A percentile compares a stretch with the other conserved stretches of the same genome.
These are phyloP conservation scores for Quercus rubra DNA, from an alignment of 306 rosid species.

Conservation along the genomic window DNA sequence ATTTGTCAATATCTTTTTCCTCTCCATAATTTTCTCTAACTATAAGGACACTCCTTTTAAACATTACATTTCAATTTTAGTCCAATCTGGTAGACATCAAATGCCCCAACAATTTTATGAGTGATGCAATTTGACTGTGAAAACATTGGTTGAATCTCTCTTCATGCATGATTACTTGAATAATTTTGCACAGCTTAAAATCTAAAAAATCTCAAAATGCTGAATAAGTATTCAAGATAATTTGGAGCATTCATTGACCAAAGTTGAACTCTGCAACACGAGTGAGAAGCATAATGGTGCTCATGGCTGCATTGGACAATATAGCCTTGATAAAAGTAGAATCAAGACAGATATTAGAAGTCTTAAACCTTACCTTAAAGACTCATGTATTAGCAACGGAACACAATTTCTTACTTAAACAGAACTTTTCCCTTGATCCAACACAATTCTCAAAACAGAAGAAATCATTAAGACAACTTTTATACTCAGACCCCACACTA, in stretches of 20 bases:
- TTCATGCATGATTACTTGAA: neutral
- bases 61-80: neutral
- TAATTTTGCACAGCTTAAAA: neutral
- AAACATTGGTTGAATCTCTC: neutral
- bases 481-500: neutral
- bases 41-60: neutral
- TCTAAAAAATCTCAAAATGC: neutral
- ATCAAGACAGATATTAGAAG: too few relatives aligned
- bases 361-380: too few relatives aligned
- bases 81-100: neutral
- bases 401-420: too few relatives aligned
- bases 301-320: neutral
- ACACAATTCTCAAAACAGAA: too few relatives aligned
- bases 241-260: neutral
- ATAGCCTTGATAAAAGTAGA: too few relatives aligned
- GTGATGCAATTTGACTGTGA: neutral
- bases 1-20: neutral
- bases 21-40: neutral
- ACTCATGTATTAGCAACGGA: too few relatives aligned
- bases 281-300: neutral
- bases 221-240: too few relatives aligned
- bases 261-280: neutral
- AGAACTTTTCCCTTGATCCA: too few relatives aligned
- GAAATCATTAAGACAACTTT: too few relatives aligned
- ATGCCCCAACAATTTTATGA: neutral